Evolutionary conservation across 1,284 basidiomycete species (phyloP), one percentile per base, ranked within the genome.

Genomic region (Ganoderma meredithae): DNA sequence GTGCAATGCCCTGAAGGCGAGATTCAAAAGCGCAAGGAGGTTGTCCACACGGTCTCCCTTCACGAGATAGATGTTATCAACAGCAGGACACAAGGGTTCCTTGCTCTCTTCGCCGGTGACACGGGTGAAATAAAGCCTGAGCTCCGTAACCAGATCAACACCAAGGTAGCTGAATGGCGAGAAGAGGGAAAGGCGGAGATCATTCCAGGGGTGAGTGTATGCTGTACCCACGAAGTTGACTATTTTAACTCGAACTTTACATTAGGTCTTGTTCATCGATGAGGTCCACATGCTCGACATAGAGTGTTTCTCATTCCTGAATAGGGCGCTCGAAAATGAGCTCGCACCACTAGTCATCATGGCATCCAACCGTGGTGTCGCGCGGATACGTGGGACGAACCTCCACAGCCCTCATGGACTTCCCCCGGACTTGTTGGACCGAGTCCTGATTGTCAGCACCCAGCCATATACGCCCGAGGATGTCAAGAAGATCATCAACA

Each of bases 11-110:
- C 97, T 12, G 96, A 98, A 74, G 97, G 97, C 67, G 97, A 99
- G 83, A 90, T 99, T 67, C 97, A 99, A 84, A 97, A 96, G 75
- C 91, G 97, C 72, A 96, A 95, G 83, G 96, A 98, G 82, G 94
- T 99, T 49, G 94, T 97, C 6, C 97, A 99, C 81, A 98, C 96
- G 0, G 97, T 99, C 12, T 97, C 96, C 1, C 84, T 99, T 36
- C 98, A 99, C 81, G 98, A 99, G 83, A 99, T 99, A 76, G 98
- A 99, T 77, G 97, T 99, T 64, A 99, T 99, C 86, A 99, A 99
- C 85, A 97, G 95, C 73, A 88, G 97, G 62, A 99, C 97, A 27
- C 98, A 99, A 84, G 97, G 94, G 59, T 90, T 93, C 84, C 87
- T 93, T 44, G 90, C 90, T 0, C 82, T 92, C 12, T 93, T 91